Evolutionary conservation across 148 eudicot species (phyloP).

Genomic region (Diospyros kaki): DNA sequence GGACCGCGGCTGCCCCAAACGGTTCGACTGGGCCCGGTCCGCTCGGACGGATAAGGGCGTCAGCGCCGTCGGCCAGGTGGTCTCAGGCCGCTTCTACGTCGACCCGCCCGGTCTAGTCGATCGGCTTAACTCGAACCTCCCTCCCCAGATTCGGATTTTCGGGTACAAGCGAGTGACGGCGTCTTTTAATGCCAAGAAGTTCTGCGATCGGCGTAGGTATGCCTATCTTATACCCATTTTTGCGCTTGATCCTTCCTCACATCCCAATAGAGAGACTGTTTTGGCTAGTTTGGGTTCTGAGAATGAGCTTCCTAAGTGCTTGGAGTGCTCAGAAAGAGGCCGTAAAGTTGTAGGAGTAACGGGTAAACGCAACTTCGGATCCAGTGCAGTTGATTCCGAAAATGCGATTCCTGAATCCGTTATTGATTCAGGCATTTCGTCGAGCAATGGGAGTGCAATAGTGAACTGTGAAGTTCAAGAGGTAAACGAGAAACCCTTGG

Average conservation of each 20-base stretch:
- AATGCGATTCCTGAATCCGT: constrained; percentile 8
- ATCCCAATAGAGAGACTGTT: constrained; percentile 90
- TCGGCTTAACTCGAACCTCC: constrained; percentile 44
- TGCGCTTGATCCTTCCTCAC: constrained; percentile 71
- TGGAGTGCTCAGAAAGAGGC: constrained; percentile 81
- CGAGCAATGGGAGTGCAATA: constrained; percentile 9
- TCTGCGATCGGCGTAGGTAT: constrained; percentile 76
- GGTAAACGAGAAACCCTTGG: no score
- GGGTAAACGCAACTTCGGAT: constrained; percentile 47
- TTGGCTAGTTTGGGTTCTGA: constrained; percentile 74
- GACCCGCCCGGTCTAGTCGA: constrained; percentile 75
- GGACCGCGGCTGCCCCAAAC: constrained; percentile 52
- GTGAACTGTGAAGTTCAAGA: not conserved
- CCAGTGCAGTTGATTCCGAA: constrained; percentile 1
- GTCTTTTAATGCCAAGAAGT: constrained; percentile 73
- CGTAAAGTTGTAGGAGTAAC: constrained; percentile 71
- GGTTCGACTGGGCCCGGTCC: constrained; percentile 84
- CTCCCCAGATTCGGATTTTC: constrained; percentile 59
- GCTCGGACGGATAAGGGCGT: constrained; percentile 95
- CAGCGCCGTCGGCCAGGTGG: constrained; percentile 84
- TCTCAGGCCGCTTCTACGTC: constrained; percentile 73
- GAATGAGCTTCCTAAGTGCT: constrained; percentile 66
- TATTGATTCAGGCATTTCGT: constrained; percentile 33
- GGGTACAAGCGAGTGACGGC: constrained; percentile 63
- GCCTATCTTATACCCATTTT: constrained; percentile 84